phyloP scores from a whole-genome alignment of 306 rosid genomes.

The Castanea mollissima region DNA sequence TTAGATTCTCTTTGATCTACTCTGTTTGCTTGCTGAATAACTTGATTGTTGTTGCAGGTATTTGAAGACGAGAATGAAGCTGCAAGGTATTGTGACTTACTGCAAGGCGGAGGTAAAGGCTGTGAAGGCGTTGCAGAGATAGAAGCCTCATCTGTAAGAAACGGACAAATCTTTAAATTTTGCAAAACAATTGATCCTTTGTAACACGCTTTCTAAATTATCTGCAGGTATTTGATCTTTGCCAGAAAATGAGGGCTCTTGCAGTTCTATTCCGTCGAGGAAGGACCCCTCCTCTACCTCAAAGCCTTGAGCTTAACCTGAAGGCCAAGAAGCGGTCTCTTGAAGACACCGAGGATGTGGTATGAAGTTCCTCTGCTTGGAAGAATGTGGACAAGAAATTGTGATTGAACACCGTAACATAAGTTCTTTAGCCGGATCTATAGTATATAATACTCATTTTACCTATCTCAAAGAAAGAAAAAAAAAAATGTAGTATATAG shows the following conservation, averaged over 20 bases:
- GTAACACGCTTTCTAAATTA: conserved; percentile 4
- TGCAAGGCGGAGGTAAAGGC: conserved; percentile 89
- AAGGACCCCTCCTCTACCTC: conserved; percentile 87
- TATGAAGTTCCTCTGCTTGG: conserved; percentile 31
- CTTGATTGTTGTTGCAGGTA: conserved; percentile 41
- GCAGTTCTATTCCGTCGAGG: conserved; percentile 97
- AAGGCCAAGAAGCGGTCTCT: conserved; percentile 82
- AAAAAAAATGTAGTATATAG: neutral
- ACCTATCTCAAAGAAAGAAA: neutral
- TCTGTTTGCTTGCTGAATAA: neutral
- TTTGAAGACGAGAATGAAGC: conserved; percentile 97
- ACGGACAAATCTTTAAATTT: conserved; percentile 12
- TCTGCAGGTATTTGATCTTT: conserved; percentile 79
- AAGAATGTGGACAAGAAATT: conserved; percentile 17
- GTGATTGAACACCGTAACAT: neutral
- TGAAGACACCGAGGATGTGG: conserved; percentile 78
- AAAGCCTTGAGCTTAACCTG: conserved; percentile 78
- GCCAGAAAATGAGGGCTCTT: conserved; percentile 86
- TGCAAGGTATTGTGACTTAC: conserved; percentile 77
- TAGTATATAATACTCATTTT: conserved; percentile 27
- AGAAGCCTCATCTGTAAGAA: conserved; percentile 89
- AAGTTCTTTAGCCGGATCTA: neutral
- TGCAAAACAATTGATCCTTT: neutral
- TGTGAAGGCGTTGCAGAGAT: conserved; percentile 99
- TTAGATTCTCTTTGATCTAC: neutral